A percentile compares a stretch with the other conserved stretches of the same genome.
phyloP scores from a whole-genome alignment of 805 yeast genomes.

The Hemisphaericaspora nanyangensis region DNA sequence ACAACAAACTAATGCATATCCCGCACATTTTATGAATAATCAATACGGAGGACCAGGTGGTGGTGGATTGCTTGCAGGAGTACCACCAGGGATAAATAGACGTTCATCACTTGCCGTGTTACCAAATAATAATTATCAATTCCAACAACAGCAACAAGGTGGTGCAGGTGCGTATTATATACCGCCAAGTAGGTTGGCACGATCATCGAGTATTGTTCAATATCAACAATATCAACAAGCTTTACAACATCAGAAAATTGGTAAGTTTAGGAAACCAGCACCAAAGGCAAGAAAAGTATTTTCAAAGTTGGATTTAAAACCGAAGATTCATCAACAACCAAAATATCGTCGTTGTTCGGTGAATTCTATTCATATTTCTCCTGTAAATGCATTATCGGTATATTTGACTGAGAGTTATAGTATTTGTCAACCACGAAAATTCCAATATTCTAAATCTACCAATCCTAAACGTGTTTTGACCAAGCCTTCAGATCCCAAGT shows the following conservation, averaged over 20 bases:
- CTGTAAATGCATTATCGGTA: conserved; percentile 74
- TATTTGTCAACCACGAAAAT: conserved; percentile 73
- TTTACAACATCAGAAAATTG: conserved; percentile 19
- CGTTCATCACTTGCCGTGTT: conserved; percentile 23
- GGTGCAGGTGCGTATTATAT: conserved; percentile 10
- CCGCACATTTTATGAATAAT: conserved; percentile 2
- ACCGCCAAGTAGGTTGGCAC: conserved; percentile 12
- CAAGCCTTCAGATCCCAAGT: conserved; percentile 81
- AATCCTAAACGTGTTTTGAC: conserved; percentile 92
- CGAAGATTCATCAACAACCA: conserved; percentile 57
- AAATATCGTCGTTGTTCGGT: conserved; percentile 68
- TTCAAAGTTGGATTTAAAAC: conserved; percentile 52
- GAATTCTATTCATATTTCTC: conserved; percentile 65
- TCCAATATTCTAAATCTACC: conserved; percentile 75
- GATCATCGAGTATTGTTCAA: conserved; percentile 32
- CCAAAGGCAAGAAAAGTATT: conserved; percentile 48
- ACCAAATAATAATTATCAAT: conserved; percentile 9
- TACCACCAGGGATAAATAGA: conserved; percentile 6
- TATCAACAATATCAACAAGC: conserved; percentile 31
- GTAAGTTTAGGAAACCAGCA: conserved; percentile 25
- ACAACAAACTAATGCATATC: conserved; percentile 1
- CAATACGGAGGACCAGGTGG: not conserved
- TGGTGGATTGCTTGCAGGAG: not conserved
- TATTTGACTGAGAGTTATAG: conserved; percentile 76
- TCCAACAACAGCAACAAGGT: not conserved